phyloP scores from a whole-genome alignment of 768 basidiomycete genomes.

The Rossbeevera mucosa region DNA sequence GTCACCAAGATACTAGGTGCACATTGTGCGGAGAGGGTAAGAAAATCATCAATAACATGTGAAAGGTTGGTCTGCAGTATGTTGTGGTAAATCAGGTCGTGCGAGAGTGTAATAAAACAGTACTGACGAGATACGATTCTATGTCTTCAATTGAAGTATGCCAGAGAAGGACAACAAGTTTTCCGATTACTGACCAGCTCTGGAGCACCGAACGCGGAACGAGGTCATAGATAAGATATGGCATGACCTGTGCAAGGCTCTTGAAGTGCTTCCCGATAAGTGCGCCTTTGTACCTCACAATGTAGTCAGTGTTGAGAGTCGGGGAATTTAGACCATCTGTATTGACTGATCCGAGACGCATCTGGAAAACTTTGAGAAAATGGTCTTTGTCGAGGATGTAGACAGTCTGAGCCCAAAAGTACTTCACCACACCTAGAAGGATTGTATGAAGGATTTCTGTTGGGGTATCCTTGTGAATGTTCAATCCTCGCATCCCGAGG shows the following conservation, averaged over 20 bases:
- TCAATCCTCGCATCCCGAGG: constrained; percentile 16
- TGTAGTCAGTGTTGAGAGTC: constrained; percentile 28
- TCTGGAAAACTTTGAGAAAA: constrained; percentile 18
- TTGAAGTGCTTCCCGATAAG: constrained; percentile 35
- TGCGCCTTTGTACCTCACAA: constrained; percentile 26
- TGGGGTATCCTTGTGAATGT: constrained; percentile 31
- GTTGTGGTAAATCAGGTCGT: neutral
- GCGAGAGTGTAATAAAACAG: neutral
- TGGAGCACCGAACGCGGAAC: constrained; percentile 18
- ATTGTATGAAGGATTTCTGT: constrained; percentile 33
- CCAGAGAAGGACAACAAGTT: constrained; percentile 39
- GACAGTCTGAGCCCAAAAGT: constrained; percentile 27
- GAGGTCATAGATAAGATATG: constrained; percentile 31
- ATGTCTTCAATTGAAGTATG: constrained; percentile 35
- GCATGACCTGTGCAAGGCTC: constrained; percentile 28
- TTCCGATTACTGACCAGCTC: constrained; percentile 31
- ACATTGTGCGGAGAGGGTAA: constrained; percentile 19
- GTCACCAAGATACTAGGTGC: constrained; percentile 22
- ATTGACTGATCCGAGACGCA: constrained; percentile 21
- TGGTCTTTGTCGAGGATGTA: constrained; percentile 23
- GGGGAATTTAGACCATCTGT: constrained; percentile 25
- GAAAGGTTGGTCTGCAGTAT: constrained; percentile 5
- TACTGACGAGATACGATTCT: constrained; percentile 31
- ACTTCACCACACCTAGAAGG: constrained; percentile 34
- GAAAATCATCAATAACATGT: constrained; percentile 23